These are phyloP conservation scores for Pulveroboletus sp. DNA, from an alignment of 768 basidiomycete species.

Conservation along the genomic window DNA sequence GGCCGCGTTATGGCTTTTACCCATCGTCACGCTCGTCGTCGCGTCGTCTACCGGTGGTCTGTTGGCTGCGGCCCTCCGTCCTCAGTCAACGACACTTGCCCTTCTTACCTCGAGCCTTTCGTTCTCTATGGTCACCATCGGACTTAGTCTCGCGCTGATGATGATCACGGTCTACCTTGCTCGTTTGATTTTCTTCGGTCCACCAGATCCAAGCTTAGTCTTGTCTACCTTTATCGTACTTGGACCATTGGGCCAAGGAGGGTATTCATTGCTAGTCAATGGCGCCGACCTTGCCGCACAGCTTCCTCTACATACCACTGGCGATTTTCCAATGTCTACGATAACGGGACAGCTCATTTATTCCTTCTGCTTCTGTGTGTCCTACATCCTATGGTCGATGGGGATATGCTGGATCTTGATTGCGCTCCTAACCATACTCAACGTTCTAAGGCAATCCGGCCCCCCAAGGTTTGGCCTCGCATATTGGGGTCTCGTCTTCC, in stretches of 20 bases:
- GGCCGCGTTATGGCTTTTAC: constrained; percentile 46
- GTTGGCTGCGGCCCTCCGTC: constrained; percentile 35
- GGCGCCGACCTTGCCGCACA: constrained; percentile 35
- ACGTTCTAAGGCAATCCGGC: constrained; percentile 27
- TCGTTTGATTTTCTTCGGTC: constrained; percentile 39
- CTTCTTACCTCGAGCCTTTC: constrained; percentile 41
- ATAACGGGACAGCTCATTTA: constrained; percentile 40
- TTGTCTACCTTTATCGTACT: constrained; percentile 46
- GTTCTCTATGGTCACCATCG: constrained; percentile 41
- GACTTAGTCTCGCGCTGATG: constrained; percentile 45
- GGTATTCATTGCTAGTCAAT: constrained; percentile 40
- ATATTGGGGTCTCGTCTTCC: constrained; percentile 56
- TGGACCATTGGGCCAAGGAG: constrained; percentile 52
- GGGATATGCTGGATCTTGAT: constrained; percentile 49
- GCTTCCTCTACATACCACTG: constrained; percentile 29
- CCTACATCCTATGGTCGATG: constrained; percentile 51
- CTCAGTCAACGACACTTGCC: constrained; percentile 35
- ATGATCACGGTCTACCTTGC: constrained; percentile 46
- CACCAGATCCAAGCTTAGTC: constrained; percentile 36
- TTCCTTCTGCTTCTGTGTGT: constrained; percentile 41
- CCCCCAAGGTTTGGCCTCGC: constrained; percentile 40
- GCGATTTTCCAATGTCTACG: constrained; percentile 30
- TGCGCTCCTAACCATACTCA: constrained; percentile 38
- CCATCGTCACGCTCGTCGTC: constrained; percentile 50
- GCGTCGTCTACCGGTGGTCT: constrained; percentile 48